phyloP scores from a whole-genome alignment of 2,329 filamentous ascomycete genomes.

The Exophiala sp. region DNA sequence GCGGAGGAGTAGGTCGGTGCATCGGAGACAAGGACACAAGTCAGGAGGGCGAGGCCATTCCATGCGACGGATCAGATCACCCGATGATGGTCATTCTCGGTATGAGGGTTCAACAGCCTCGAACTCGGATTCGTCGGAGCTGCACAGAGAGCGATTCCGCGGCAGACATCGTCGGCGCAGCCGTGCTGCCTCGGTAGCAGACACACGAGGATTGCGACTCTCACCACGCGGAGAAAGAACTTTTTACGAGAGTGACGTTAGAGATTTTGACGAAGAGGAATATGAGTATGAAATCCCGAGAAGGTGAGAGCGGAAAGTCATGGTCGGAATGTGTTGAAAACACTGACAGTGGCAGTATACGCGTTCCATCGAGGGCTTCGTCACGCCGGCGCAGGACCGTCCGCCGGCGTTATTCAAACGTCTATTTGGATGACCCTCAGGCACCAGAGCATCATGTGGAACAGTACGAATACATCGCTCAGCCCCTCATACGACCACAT shows the following conservation, averaged over 20 bases:
- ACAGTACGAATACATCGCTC: constrained; percentile 2
- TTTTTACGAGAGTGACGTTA: constrained; percentile 1
- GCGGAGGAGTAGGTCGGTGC: too few species aligned
- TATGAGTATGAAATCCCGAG: constrained; percentile 3
- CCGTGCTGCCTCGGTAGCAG: neutral
- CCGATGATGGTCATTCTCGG: neutral
- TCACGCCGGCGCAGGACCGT: constrained; percentile 3
- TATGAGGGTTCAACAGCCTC: constrained; percentile 2
- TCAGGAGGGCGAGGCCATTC: constrained; percentile 7
- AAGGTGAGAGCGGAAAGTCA: neutral
- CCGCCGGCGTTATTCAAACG: constrained; percentile 10
- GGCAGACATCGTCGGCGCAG: constrained; percentile 6
- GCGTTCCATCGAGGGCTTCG: neutral
- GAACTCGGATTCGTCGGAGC: constrained; percentile 7
- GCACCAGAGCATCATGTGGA: constrained; percentile 1
- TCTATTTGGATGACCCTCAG: constrained; percentile 1
- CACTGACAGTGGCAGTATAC: neutral
- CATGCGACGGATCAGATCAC: neutral
- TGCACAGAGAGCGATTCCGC: neutral
- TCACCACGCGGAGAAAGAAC: constrained; percentile 10
- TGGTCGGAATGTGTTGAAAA: neutral
- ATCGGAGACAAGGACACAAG: constrained; percentile 1
- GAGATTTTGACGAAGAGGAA: constrained; percentile 1
- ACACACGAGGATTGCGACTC: constrained; percentile 8
- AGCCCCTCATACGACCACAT: neutral